Evolutionary conservation across 441 rosid species (phyloP), one percentile per base, ranked within the genome.

Genomic region (Pelargonium cotyledonis): DNA sequence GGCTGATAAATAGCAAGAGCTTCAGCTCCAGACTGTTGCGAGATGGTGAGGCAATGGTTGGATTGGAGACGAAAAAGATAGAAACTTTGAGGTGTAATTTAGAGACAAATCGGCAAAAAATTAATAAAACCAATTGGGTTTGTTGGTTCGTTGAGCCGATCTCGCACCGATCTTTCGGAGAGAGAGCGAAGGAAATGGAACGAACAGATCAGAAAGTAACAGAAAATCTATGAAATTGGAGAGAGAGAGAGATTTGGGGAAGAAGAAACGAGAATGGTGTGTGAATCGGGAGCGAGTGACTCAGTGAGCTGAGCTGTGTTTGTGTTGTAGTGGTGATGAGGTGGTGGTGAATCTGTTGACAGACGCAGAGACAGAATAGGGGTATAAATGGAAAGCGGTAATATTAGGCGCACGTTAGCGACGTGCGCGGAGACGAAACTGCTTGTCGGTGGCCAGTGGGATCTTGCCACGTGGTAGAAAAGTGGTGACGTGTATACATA

Each of bases 391-490:
- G 11, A 60, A 60, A 18, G 7, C 31, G 31, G 63, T 8, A 43
- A 4, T 18, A 4, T 19, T 4, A 2, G 51, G 83, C 68, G 77
- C 79, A 80, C 12, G 75, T 75, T 80, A 78, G 81, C 69, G 10
- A 11, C 23, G 43, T 65, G 78, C 75, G 84, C 84, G 64, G 81
- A 60, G 60, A 47, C 23, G 63, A 21, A 63, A 67, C 73, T 7
- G 64, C 41, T 69, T 85, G 96, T 89, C 91, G 92, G 95, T 83
- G 75, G 77, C 91, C 87, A 78, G 57, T 80, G 68, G 64, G 77
- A 75, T 76, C 38, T 21, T 31, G 88, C 83, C 96, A 85, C 89
- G 87, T 83, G 58, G 69, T n/a, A 8, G 0, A 1, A 0, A 4
- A n/a, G 43, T 3, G 5, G 21, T 46, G 70, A 78, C 76, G 72